Conservation (phyloP, 441 rosid species). For the California macrophylla region DNA sequence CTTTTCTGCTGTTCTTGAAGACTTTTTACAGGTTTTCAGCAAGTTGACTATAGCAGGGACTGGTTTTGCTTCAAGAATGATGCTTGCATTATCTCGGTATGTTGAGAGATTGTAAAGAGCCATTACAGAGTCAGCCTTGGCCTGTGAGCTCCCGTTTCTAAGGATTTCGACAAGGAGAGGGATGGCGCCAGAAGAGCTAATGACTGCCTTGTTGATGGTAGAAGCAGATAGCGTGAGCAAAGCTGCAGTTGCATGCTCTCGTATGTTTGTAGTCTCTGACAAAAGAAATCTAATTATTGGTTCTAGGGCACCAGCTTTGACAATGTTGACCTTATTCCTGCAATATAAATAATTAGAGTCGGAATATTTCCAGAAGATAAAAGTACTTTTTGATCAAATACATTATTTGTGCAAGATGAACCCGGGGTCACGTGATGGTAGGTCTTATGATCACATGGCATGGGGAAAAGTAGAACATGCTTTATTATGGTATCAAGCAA, state of each 20-base stretch:
- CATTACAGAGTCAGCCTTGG: constrained; percentile 55
- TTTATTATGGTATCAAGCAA: no score
- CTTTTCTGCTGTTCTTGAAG: constrained; percentile 76
- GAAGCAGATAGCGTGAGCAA: constrained; percentile 87
- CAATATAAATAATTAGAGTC: constrained; percentile 11
- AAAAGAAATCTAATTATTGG: constrained; percentile 60
- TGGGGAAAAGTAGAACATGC: no score
- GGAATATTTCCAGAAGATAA: background rate
- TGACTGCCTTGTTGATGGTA: constrained; percentile 58
- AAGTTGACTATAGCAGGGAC: constrained; percentile 45
- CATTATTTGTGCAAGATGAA: background rate
- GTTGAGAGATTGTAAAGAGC: constrained; percentile 89
- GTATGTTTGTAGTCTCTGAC: constrained; percentile 41
- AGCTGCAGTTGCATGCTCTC: constrained; percentile 72
- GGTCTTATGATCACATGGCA: no score
- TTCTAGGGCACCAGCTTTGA: constrained; percentile 79
- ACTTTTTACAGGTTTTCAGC: constrained; percentile 55
- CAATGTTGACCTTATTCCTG: constrained; percentile 78
- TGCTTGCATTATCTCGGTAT: constrained; percentile 31
- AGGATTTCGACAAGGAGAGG: constrained; percentile 63
- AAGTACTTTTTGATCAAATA: background rate
- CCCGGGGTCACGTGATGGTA: background rate
- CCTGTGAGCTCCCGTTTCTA: constrained; percentile 61
- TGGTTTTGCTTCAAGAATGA: constrained; percentile 46
- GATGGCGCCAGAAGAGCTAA: constrained; percentile 67